Evolutionary conservation across 164 flowering plant species (phyloP).

Genomic region (Vitis rotundifolia): DNA sequence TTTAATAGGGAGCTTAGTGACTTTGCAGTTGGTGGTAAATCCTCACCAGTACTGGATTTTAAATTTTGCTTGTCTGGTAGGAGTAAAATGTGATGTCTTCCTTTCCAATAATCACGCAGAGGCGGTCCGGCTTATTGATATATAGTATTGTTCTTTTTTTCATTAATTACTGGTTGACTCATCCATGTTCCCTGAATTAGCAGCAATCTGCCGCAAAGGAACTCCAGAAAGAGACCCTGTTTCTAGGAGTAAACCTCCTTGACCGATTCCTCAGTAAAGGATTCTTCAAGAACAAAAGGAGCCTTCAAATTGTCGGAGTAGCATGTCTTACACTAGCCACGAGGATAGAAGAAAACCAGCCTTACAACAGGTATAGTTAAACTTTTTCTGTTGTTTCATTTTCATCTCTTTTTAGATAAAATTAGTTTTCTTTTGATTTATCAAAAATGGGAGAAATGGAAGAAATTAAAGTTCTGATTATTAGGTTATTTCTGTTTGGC

Average conservation of each 20-base stretch:
- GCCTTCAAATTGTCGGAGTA: slow-evolving; percentile 76
- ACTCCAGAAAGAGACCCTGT: slow-evolving; percentile 76
- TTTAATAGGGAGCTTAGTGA: too few relatives aligned
- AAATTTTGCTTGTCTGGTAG: too few relatives aligned
- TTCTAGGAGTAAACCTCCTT: slow-evolving; percentile 69
- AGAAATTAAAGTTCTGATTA: too few relatives aligned
- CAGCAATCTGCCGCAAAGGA: slow-evolving; percentile 58
- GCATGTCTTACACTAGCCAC: slow-evolving; percentile 88
- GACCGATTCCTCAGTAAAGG: slow-evolving; percentile 81
- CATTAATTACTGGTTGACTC: neutral
- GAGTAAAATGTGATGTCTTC: too few relatives aligned
- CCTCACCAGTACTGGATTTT: too few relatives aligned
- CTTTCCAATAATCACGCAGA: too few relatives aligned
- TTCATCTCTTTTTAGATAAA: neutral
- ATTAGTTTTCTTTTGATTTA: too few relatives aligned
- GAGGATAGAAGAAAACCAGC: slow-evolving; percentile 95
- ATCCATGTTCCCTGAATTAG: slow-evolving; percentile 10
- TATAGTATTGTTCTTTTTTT: neutral
- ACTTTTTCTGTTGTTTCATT: neutral
- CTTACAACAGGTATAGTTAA: slow-evolving; percentile 57
- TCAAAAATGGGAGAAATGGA: too few relatives aligned
- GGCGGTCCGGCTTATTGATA: too few relatives aligned
- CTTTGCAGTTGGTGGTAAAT: too few relatives aligned
- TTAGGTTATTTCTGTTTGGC: too few relatives aligned
- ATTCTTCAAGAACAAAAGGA: slow-evolving; percentile 58